Percentiles rank a stretch among this genome's conserved stretches.
Evolutionary conservation across 768 basidiomycete genomes (phyloP).

Genomic region (Hirschioporus abietinus): DNA sequence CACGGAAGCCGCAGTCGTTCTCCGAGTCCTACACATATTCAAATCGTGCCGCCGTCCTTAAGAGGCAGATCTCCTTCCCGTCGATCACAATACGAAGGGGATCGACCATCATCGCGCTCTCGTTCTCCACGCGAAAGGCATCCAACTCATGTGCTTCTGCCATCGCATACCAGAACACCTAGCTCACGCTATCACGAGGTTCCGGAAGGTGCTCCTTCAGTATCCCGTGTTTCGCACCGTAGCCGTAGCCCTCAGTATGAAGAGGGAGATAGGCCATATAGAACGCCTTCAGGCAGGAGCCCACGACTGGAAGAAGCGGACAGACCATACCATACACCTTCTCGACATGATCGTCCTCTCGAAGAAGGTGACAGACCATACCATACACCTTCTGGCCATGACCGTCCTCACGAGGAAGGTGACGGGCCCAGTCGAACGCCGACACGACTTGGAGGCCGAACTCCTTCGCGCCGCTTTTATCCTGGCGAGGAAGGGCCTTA

Average conservation of each 20-base stretch:
- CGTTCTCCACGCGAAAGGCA: neutral
- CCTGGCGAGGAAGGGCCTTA: neutral
- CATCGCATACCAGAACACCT: neutral
- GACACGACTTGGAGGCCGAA: no score
- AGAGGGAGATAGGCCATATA: neutral
- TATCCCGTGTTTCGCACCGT: neutral
- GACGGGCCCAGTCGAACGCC: neutral
- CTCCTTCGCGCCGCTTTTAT: no score
- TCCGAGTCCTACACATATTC: neutral
- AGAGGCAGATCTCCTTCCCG: constrained; percentile 1
- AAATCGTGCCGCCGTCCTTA: neutral
- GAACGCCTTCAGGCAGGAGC: neutral
- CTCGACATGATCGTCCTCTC: neutral
- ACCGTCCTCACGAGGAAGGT: neutral
- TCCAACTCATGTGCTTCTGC: neutral
- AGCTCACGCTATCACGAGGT: constrained; percentile 2
- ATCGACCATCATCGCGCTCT: constrained; percentile 5
- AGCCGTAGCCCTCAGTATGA: neutral
- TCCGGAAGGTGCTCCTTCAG: neutral
- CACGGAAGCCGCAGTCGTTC: neutral
- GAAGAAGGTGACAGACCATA: neutral
- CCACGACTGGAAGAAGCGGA: neutral
- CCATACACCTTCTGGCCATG: neutral
- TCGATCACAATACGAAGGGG: neutral
- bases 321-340: neutral